A percentile compares a stretch with the other conserved stretches of the same genome.
phyloP scores from a whole-genome alignment of 179 eudicot species.

The Spinacia oleracea region DNA sequence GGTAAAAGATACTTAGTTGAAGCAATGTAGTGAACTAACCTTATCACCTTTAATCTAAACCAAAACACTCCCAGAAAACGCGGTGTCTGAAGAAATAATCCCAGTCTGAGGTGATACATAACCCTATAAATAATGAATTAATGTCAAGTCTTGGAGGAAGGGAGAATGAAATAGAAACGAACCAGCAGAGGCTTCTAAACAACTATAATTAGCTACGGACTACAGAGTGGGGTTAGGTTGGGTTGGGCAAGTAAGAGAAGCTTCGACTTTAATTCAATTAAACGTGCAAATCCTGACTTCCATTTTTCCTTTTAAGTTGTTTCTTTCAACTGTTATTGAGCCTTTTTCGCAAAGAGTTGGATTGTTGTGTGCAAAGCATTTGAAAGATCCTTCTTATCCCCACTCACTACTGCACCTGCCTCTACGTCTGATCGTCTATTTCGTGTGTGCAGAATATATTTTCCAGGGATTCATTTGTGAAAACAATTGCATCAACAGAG shows the following conservation, averaged over 20 bases:
- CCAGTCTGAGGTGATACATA: neutral
- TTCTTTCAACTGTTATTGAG: neutral
- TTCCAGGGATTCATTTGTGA: slow-evolving; percentile 71
- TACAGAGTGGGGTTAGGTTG: neutral
- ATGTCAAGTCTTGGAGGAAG: neutral
- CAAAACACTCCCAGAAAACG: neutral
- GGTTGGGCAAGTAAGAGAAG: neutral
- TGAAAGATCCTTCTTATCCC: neutral
- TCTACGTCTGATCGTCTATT: neutral
- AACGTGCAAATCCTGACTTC: neutral
- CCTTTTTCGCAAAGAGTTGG: neutral
- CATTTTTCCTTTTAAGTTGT: neutral
- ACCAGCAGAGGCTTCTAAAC: neutral
- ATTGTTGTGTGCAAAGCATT: neutral
- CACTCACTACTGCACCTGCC: neutral
- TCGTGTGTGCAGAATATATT: slow-evolving; percentile 49
- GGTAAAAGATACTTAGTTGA: neutral
- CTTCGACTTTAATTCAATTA: neutral
- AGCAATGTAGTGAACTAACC: neutral
- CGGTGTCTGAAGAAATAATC: neutral
- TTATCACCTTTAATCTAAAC: neutral
- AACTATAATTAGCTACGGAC: neutral
- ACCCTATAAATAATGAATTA: neutral
- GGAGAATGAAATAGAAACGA: neutral
- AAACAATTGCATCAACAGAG: slow-evolving; percentile 55